A percentile compares a stretch with the other conserved stretches of the same genome.
phyloP scores from a whole-genome alignment of 768 basidiomycete species.

The Tulasnella calospora region DNA sequence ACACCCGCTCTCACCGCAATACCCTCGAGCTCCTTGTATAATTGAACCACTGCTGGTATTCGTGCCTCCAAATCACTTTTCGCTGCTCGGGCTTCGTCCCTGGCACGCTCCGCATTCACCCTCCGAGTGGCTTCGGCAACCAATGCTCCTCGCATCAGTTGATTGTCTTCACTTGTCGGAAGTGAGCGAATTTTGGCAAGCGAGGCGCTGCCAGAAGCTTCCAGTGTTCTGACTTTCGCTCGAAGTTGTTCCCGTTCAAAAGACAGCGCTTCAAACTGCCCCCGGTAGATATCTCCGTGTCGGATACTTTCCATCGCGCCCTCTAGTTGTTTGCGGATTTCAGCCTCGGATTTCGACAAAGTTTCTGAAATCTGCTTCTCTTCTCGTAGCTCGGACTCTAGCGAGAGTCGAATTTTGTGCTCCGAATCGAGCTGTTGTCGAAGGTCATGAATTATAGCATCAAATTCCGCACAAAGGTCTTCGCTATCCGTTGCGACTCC shows the following conservation, averaged over 20 bases:
- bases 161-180: neutral
- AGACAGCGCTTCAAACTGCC: neutral
- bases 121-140: neutral
- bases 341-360: neutral
- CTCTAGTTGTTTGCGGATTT: neutral
- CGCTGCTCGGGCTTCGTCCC: neutral
- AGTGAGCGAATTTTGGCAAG: neutral
- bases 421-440: neutral
- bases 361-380: neutral
- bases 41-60: neutral
- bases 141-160: neutral
- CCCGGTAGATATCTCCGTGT: neutral
- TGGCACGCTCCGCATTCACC: neutral
- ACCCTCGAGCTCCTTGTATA: neutral
- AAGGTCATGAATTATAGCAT: neutral
- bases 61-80: neutral
- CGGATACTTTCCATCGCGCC: neutral
- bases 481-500: neutral
- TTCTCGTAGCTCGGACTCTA: neutral
- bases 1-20: neutral
- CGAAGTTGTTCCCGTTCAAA: neutral
- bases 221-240: neutral
- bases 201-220: neutral
- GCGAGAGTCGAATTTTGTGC: neutral
- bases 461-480: neutral